Conservation (phyloP, 148 eudicot species). For the Gaultheria prostrata region DNA sequence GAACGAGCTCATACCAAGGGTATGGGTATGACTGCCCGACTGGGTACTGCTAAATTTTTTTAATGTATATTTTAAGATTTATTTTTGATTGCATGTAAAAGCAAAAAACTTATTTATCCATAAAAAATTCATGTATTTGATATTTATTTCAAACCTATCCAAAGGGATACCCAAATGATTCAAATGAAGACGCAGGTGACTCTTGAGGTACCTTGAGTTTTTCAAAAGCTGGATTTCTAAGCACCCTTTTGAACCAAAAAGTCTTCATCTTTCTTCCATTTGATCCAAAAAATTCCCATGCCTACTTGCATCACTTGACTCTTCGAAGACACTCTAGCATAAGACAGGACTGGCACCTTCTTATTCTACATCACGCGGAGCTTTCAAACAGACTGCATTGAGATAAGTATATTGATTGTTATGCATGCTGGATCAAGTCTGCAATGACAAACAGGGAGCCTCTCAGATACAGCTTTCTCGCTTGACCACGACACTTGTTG, state of each 20-base stretch:
- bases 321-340: neutral
- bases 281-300: neutral
- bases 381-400: neutral
- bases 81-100: too few relatives aligned
- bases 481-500: conserved; percentile 20
- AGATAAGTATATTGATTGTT: neutral
- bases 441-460: neutral
- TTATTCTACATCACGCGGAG: neutral
- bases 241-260: conserved; percentile 4
- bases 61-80: too few relatives aligned
- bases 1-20: too few relatives aligned
- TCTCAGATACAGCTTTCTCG: conserved; percentile 27
- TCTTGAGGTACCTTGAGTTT: conserved; percentile 8
- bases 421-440: conserved; percentile 1
- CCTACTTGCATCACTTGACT: neutral
- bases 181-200: neutral
- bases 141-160: neutral
- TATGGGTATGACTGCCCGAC: too few relatives aligned
- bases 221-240: neutral
- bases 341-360: neutral
- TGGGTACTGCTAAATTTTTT: too few relatives aligned
- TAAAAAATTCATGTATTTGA: too few relatives aligned
- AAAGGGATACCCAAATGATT: conserved; percentile 7
- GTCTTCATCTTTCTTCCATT: neutral
- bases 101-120: too few relatives aligned